Evolutionary conservation across 768 basidiomycete species (phyloP).

Genomic region (Boletus sp.): DNA sequence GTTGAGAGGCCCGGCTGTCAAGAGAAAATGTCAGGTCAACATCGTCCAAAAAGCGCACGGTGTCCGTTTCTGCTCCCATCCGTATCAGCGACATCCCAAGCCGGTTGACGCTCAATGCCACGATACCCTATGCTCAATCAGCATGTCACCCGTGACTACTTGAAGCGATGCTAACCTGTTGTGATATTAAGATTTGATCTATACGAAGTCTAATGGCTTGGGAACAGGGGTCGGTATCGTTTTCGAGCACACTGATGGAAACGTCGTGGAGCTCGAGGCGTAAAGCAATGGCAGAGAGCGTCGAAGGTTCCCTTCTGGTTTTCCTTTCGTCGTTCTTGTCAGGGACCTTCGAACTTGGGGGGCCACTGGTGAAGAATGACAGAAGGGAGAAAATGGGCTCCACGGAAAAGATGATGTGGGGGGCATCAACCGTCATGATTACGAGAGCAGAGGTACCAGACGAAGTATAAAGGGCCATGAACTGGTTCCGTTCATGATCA

Average conservation of each 20-base stretch:
- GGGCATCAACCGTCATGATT: slow-evolving; percentile 87
- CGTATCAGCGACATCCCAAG: slow-evolving; percentile 92
- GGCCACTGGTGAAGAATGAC: slow-evolving; percentile 72
- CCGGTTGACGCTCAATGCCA: slow-evolving; percentile 73
- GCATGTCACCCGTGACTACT: neutral
- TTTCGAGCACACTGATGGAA: slow-evolving; percentile 83
- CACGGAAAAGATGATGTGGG: slow-evolving; percentile 86
- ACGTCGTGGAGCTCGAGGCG: slow-evolving; percentile 89
- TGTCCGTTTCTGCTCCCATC: slow-evolving; percentile 82
- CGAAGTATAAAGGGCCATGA: slow-evolving; percentile 88
- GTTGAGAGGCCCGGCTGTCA: slow-evolving; percentile 73
- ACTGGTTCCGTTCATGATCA: slow-evolving; percentile 82
- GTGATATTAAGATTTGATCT: slow-evolving; percentile 80
- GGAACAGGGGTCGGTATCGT: slow-evolving; percentile 72
- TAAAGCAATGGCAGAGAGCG: slow-evolving; percentile 44
- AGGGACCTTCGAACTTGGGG: slow-evolving; percentile 25
- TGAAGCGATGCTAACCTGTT: slow-evolving; percentile 62
- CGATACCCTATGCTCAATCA: slow-evolving; percentile 56
- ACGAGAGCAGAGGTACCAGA: slow-evolving; percentile 67
- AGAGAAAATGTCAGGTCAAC: slow-evolving; percentile 84
- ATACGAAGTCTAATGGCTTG: slow-evolving; percentile 87
- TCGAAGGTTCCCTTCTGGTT: slow-evolving; percentile 10
- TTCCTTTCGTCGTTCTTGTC: slow-evolving; percentile 14
- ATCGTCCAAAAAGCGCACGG: slow-evolving; percentile 90
- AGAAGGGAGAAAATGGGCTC: slow-evolving; percentile 89